Conservation (phyloP, 192 early-diverging fungal species). For the Rhizoclosmatium sp. region DNA sequence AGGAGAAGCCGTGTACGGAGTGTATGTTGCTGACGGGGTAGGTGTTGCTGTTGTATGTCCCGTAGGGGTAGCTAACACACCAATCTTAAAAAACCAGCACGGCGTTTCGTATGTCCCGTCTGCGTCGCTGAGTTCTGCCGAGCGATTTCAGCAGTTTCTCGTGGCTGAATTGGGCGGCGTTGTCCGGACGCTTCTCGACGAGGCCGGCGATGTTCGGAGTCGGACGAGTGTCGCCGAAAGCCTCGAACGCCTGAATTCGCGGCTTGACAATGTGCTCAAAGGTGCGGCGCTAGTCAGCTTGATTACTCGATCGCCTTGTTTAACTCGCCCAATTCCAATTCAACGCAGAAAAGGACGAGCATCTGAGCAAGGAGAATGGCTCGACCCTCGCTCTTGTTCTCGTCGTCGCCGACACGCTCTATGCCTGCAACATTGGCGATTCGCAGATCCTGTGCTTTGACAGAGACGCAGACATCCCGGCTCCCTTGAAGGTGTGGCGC, state of each 20-base stretch:
- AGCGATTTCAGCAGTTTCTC: slow-evolving; percentile 28
- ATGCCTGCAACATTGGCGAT: slow-evolving; percentile 30
- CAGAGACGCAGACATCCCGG: background rate
- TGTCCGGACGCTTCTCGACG: background rate
- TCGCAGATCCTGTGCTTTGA: slow-evolving; percentile 27
- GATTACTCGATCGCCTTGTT: background rate
- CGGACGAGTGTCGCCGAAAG: background rate
- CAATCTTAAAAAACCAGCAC: background rate
- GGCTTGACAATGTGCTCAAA: slow-evolving; percentile 1
- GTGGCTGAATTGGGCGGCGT: background rate
- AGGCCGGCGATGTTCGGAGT: background rate
- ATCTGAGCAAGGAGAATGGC: slow-evolving; percentile 32
- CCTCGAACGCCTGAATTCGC: background rate
- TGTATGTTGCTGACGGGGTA: slow-evolving; percentile 28
- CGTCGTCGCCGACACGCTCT: background rate
- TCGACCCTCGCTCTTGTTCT: slow-evolving; percentile 15
- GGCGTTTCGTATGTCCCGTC: background rate
- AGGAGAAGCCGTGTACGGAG: background rate
- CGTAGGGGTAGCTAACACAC: background rate
- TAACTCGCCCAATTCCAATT: background rate
- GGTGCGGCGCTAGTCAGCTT: background rate
- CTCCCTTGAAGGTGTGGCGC: slow-evolving; percentile 23
- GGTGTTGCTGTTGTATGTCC: background rate
- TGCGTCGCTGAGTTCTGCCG: background rate
- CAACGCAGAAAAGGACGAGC: slow-evolving; percentile 1